Conservation (phyloP, 2,329 filamentous ascomycete genomes). For the Emydomyces testavorans region DNA sequence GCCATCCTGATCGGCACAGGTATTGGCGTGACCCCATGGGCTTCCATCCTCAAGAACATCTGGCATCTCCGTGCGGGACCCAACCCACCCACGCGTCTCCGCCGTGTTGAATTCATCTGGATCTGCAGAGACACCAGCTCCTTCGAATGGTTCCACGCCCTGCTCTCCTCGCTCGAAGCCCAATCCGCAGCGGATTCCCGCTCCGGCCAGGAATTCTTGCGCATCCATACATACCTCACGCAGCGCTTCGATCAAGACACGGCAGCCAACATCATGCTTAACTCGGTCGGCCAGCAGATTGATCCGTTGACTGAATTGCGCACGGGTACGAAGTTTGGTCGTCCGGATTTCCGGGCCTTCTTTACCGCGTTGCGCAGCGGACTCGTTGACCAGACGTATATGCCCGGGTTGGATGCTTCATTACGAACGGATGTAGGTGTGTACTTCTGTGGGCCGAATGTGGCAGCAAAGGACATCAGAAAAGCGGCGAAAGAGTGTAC, state of each 20-base stretch:
- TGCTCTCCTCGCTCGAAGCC: slow-evolving; percentile 78
- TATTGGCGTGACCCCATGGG: slow-evolving; percentile 78
- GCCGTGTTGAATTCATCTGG: slow-evolving; percentile 98
- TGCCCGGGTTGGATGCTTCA: slow-evolving; percentile 65
- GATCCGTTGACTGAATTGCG: slow-evolving; percentile 90
- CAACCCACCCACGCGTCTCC: slow-evolving; percentile 77
- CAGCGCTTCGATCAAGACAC: slow-evolving; percentile 87
- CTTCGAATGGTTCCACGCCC: slow-evolving; percentile 97
- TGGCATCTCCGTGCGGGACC: slow-evolving; percentile 88
- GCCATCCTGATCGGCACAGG: slow-evolving; percentile 69
- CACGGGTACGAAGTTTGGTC: slow-evolving; percentile 83
- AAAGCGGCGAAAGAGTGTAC: slow-evolving; percentile 64
- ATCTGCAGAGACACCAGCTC: slow-evolving; percentile 90
- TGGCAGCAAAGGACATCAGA: slow-evolving; percentile 69
- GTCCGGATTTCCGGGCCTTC: slow-evolving; percentile 74
- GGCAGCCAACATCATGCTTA: slow-evolving; percentile 91
- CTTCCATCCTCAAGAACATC: slow-evolving; percentile 89
- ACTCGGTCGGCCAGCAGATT: slow-evolving; percentile 75
- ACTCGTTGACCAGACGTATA: slow-evolving; percentile 72
- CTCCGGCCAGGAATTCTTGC: slow-evolving; percentile 62
- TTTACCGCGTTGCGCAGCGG: slow-evolving; percentile 79
- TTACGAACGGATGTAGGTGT: slow-evolving; percentile 81
- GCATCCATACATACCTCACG: slow-evolving; percentile 96
- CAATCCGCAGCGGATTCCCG: slow-evolving; percentile 62
- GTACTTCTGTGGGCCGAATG: slow-evolving; percentile 90